These are phyloP conservation scores for Tagetes erecta DNA, from an alignment of 129 eudicot species.

Conservation along the genomic window DNA sequence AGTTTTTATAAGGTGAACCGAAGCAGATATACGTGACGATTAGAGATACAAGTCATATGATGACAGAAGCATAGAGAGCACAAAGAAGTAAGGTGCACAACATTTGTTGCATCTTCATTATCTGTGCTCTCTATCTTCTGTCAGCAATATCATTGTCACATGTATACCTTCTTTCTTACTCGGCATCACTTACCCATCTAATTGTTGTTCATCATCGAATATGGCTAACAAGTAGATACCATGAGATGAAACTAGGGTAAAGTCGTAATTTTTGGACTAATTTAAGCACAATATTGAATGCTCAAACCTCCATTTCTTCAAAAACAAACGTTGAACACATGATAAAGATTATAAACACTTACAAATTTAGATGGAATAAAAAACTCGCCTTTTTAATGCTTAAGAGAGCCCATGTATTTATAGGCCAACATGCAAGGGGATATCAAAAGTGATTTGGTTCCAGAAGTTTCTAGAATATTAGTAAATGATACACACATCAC, in stretches of 20 bases:
- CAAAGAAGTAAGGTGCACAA: constrained; percentile 50
- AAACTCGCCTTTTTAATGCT: background rate
- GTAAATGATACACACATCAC: constrained; percentile 8
- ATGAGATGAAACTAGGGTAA: background rate
- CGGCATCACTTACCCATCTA: background rate
- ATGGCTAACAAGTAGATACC: background rate
- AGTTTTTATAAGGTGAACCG: no score
- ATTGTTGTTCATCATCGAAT: background rate
- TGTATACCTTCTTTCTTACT: background rate
- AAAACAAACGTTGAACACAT: background rate
- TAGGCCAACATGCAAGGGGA: constrained; percentile 22
- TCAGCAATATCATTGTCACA: constrained; percentile 32
- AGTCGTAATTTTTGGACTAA: background rate
- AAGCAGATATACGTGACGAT: constrained; percentile 7
- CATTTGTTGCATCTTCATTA: constrained; percentile 32
- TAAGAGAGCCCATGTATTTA: constrained; percentile 16
- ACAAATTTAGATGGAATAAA: background rate
- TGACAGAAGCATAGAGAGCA: constrained; percentile 69
- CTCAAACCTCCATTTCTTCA: background rate
- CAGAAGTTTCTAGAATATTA: constrained; percentile 17
- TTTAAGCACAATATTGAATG: background rate
- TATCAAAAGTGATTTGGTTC: constrained; percentile 15
- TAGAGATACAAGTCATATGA: background rate
- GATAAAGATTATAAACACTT: background rate
- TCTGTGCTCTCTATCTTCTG: constrained; percentile 75